Evolutionary conservation across 116 monocot species (phyloP).

Genomic region (Phalaenopsis hybrid): DNA sequence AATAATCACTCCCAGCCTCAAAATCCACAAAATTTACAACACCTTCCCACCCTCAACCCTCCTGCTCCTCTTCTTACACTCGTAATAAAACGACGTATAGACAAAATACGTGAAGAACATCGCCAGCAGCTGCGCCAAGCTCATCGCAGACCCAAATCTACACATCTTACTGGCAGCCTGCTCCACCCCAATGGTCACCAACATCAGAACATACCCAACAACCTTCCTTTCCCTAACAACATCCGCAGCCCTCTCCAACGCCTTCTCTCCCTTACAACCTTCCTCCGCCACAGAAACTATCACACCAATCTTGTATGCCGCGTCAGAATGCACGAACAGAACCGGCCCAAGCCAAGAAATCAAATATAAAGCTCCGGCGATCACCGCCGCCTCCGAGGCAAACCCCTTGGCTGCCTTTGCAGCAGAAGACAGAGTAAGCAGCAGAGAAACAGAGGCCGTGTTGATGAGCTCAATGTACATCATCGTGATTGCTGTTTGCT

Average conservation of each 20-base stretch:
- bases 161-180: background rate
- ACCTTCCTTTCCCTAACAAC: background rate
- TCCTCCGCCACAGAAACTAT: background rate
- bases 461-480: slow-evolving; percentile 18
- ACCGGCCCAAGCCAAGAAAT: slow-evolving; percentile 12
- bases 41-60: background rate
- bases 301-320: background rate
- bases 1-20: background rate
- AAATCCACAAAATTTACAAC: background rate
- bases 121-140: background rate
- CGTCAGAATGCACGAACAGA: slow-evolving; percentile 20
- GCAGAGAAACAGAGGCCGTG: slow-evolving; percentile 15
- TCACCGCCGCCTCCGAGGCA: slow-evolving; percentile 4
- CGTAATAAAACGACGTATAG: slow-evolving; percentile 5
- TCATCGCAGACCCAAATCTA: background rate
- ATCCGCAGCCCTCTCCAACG: slow-evolving; percentile 7
- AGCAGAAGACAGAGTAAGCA: slow-evolving; percentile 6
- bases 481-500: slow-evolving; percentile 15
- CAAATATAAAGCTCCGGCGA: slow-evolving; percentile 1
- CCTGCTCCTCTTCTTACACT: background rate
- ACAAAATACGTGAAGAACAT: slow-evolving; percentile 5
- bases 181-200: background rate
- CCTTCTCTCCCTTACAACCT: slow-evolving; percentile 10
- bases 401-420: slow-evolving; percentile 1
- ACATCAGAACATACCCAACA: slow-evolving; percentile 4